Base-by-base conservation (phyloP, 805 yeast genomes). In the Kodamaea nitidulidarum region DNA sequence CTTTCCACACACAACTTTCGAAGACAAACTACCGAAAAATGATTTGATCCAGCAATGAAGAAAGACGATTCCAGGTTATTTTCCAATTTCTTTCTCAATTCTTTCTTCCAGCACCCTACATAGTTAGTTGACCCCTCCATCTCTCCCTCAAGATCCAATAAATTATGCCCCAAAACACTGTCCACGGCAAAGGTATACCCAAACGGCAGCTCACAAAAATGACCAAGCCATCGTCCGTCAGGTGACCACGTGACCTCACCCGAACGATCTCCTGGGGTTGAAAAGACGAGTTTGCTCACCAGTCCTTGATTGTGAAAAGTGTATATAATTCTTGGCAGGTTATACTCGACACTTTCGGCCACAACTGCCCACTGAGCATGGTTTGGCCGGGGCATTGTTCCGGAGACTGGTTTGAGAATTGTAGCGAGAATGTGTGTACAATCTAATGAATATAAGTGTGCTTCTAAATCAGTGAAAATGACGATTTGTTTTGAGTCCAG, bases 381-480 rank as follows among this genome's bases (percentile, higher is more conserved):
- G 4, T 42, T 29, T 14, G 42, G 33, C n/a, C 38, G 34, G 1
- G 59, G 56, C 6, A 54, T 15, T 7, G 60, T 32, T 12, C 41
- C 28, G 8, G 39, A 44, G 1, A 54, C 36, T 1, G 74, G 74
- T 40, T 63, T 64, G 22, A 61, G 51, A 1, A 68, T 43, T 7
- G 60, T 59, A 40, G 59, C 52, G 4, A 64, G 41, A 9, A 62
- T 42, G 29, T 56, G 60, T 0, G 65, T 54, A 39, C 67, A 60
- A 41, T 65, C 66, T 3, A 68, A 42, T 1, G 73, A 67, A 42
- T 64, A 68, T 8, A 67, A 49, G 33, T 59, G 60, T 10, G 55
- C 52, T 22, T 56, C 55, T 8, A 67, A 48, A 15, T 48, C 36
- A 8, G 67, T 52, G 42, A 55, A 65, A 4, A 67, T 46, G 3